Conservation (phyloP, 73 alveolate genomes). For the Breviolum minutum region DNA sequence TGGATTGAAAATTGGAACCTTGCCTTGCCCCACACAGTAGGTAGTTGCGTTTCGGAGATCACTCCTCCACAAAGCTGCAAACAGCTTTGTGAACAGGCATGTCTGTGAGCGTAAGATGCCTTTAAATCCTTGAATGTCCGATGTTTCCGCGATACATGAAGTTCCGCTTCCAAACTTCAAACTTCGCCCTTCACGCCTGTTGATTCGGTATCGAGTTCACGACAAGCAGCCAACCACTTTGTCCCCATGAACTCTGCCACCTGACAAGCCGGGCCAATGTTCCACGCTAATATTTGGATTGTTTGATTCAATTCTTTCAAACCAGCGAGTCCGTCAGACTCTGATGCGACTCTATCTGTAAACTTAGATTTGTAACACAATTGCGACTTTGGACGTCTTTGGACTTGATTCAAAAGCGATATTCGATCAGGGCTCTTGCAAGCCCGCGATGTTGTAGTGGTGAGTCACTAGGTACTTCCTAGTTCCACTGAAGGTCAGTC, state of each 20-base stretch:
- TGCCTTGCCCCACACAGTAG: slow-evolving; percentile 56
- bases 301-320: no score
- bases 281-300: no score
- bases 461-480: no score
- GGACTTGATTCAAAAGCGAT: no score
- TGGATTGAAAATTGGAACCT: background rate
- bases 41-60: slow-evolving; percentile 32
- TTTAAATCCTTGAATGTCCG: background rate
- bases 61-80: background rate
- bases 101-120: background rate
- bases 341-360: no score
- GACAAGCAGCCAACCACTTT: slow-evolving; percentile 70
- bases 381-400: no score
- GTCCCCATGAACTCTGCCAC: slow-evolving; percentile 43
- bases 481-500: no score
- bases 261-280: background rate
- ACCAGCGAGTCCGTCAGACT: no score
- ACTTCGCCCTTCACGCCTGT: slow-evolving; percentile 11
- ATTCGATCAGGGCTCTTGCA: no score
- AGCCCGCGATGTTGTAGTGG: no score
- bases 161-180: no score
- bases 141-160: background rate
- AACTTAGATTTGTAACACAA: no score
- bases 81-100: background rate
- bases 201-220: slow-evolving; percentile 51